Evolutionary conservation across 2,329 filamentous ascomycete species (phyloP), one percentile per base, ranked within the genome.

Genomic region (Talaromyces albobiverticillius): DNA sequence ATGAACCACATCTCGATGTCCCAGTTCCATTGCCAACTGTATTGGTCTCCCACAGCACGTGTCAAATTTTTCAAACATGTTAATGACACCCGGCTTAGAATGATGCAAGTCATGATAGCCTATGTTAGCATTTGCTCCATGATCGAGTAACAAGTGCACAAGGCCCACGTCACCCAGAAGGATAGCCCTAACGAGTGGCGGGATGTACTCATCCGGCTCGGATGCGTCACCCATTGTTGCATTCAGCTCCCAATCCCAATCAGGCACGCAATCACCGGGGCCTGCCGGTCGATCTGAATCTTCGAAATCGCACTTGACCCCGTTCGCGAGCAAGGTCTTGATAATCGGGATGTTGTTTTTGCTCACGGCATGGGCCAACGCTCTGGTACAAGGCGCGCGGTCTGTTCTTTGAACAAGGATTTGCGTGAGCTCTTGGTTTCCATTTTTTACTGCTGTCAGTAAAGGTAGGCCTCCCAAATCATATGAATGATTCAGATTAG

Each of bases 231-330:
- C 43, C 1, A 31, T 3, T 31, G 16, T 18, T 29, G 2, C 14
- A 46, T 29, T 8, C 16, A 46, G 22, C 3, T 46, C 16, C 23
- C 11, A 45, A 26, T 46, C 25, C 23, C 11, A 29, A 48, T 34
- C 29, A 13, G 14, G 4, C n/a, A 48, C 31, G 11, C 29, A 34
- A 36, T 29, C 1, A 25, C 31, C 9, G 20, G 29, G 26, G n/a
- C 22, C 31, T 48, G 16, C 4, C 10, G 46, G 46, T 36, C 31
- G 46, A 36, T 48, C 46, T 36, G 46, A 48, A 34, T 34, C 46
- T 34, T 48, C 46, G 36, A 48, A 48, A 36, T 48, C 46, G 20
- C 46, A 48, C 11, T 48, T 48, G 3, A 36, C 46, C 4, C 46
- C 46, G 16, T 36, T 48, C 26, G 26, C 46, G 13, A 48, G 46